Evolutionary conservation across 225 moss, liverwort and hornwort species (phyloP).

Genomic region (Physcomitrium patens): DNA sequence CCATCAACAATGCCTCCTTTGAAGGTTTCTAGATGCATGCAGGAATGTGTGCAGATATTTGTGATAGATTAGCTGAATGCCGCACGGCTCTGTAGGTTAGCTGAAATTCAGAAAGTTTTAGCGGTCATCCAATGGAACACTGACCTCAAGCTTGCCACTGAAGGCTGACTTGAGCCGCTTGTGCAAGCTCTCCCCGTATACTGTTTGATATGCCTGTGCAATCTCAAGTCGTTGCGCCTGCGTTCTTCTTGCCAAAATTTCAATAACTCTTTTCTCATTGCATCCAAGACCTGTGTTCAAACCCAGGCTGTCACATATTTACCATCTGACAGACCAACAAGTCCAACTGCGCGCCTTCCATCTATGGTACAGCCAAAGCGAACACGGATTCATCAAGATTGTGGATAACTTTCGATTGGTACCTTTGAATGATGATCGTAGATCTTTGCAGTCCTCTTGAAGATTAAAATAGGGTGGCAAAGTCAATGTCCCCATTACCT

Average conservation of each 20-base stretch:
- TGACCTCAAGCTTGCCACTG: conserved; percentile 64
- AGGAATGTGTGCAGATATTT: neutral
- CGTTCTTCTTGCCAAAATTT: conserved; percentile 56
- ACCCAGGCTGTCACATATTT: neutral
- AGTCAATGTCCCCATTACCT: conserved; percentile 63
- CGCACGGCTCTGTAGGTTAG: neutral
- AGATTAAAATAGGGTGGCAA: conserved; percentile 55
- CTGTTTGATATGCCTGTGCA: conserved; percentile 57
- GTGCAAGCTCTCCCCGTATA: conserved; percentile 62
- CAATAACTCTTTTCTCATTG: conserved; percentile 62
- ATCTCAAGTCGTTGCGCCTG: conserved; percentile 59
- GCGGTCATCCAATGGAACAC: neutral
- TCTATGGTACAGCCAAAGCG: neutral
- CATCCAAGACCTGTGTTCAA: conserved; percentile 46
- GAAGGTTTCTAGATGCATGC: neutral
- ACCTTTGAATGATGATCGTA: conserved; percentile 55
- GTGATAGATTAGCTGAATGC: neutral
- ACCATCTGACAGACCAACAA: neutral
- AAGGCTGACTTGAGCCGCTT: conserved; percentile 61
- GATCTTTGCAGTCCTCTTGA: conserved; percentile 62
- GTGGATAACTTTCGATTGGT: conserved; percentile 20
- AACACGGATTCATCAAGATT: neutral
- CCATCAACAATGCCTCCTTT: neutral
- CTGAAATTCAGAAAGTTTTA: neutral
- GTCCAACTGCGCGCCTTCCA: no score